Evolutionary conservation across 2,329 filamentous ascomycete genomes (phyloP).

Genomic region (Pseudofabraea citricarpa): DNA sequence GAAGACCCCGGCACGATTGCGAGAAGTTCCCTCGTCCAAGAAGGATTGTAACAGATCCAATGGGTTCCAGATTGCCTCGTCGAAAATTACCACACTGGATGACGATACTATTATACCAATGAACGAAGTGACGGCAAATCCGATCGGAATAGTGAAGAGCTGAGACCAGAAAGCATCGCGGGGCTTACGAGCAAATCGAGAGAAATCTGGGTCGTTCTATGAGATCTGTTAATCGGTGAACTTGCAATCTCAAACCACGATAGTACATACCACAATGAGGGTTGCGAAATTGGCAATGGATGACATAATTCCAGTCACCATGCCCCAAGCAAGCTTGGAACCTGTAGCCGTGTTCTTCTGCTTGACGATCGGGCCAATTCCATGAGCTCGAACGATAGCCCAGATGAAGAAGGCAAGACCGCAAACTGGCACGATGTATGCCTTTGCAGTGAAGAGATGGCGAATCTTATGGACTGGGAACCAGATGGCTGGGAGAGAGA

Average conservation of each 20-base stretch:
- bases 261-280: constrained; percentile 57
- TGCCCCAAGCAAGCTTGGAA: constrained; percentile 70
- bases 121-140: constrained; percentile 76
- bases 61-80: constrained; percentile 68
- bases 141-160: constrained; percentile 65
- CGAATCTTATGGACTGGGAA: constrained; percentile 85
- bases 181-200: constrained; percentile 75
- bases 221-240: constrained; percentile 13
- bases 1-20: constrained; percentile 70
- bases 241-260: constrained; percentile 29
- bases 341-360: constrained; percentile 61
- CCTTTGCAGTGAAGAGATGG: constrained; percentile 87
- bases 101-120: constrained; percentile 78
- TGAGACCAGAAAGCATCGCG: constrained; percentile 77
- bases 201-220: constrained; percentile 79
- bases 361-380: constrained; percentile 76
- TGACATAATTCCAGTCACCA: constrained; percentile 82
- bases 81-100: constrained; percentile 64
- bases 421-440: constrained; percentile 77
- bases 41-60: constrained; percentile 62
- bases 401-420: constrained; percentile 84
- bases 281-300: constrained; percentile 89
- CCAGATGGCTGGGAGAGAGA: constrained; percentile 79
- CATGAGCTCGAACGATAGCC: constrained; percentile 76
- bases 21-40: constrained; percentile 63